Conservation (phyloP, 1,284 basidiomycete species). For the Ceratobasidium sp. region DNA sequence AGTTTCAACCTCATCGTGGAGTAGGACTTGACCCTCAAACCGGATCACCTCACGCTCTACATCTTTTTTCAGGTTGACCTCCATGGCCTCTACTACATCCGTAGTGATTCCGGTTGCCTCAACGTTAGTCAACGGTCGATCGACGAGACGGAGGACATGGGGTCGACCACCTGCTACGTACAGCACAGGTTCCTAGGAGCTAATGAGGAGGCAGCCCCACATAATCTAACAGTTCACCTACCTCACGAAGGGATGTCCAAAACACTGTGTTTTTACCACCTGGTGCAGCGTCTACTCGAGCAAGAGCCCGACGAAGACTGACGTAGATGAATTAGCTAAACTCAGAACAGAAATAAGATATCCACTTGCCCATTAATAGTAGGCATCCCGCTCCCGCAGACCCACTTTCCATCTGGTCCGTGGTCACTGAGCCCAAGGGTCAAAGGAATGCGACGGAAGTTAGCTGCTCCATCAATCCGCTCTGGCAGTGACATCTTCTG, state of each 20-base stretch:
- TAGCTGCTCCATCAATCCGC: conserved; percentile 94
- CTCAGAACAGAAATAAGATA: conserved; percentile 26
- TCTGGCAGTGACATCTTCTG: conserved; percentile 97
- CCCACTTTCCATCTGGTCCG: conserved; percentile 68
- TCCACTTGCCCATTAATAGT: conserved; percentile 82
- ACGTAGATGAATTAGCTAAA: conserved; percentile 20
- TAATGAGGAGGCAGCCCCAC: conserved; percentile 26
- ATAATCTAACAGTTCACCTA: conserved; percentile 52
- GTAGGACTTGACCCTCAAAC: conserved; percentile 85
- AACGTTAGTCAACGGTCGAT: conserved; percentile 92
- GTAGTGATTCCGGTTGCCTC: conserved; percentile 98
- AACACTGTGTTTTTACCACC: conserved; percentile 79
- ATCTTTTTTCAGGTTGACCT: conserved; percentile 90
- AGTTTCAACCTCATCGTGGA: conserved; percentile 97
- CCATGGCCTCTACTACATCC: conserved; percentile 93
- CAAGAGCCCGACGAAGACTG: conserved; percentile 86
- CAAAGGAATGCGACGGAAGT: conserved; percentile 87
- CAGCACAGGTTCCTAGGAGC: conserved; percentile 88
- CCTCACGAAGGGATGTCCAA: conserved; percentile 95
- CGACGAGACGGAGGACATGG: conserved; percentile 92
- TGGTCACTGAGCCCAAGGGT: conserved; percentile 61
- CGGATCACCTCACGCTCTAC: conserved; percentile 84
- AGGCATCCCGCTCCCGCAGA: conserved; percentile 95
- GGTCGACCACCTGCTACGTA: conserved; percentile 88
- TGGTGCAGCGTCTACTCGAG: conserved; percentile 84